A percentile compares a stretch with the other conserved stretches of the same genome.
phyloP scores from a whole-genome alignment of 305 asterid genomes.

The Galium porrigens region DNA sequence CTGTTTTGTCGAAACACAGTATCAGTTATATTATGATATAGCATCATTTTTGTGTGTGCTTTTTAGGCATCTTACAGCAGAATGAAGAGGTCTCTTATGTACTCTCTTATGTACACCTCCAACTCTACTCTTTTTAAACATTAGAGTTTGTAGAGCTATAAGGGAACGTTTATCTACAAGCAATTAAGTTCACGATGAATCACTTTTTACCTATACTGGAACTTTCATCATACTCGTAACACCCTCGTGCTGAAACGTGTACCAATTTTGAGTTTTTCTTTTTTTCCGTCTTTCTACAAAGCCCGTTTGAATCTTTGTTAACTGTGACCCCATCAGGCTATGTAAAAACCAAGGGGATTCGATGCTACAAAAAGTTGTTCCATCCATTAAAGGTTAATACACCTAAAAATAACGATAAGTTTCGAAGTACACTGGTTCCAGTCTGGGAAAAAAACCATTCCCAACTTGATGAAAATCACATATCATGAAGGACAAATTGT shows the following conservation, averaged over 20 bases:
- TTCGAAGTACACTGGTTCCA: too few relatives aligned
- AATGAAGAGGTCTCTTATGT: not conserved
- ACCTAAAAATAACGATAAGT: not conserved
- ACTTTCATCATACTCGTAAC: too few relatives aligned
- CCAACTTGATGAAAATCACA: not conserved
- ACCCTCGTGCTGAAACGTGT: not conserved
- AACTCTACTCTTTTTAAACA: not conserved
- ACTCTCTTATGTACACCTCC: not conserved
- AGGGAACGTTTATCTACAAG: not conserved
- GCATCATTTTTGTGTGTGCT: not conserved
- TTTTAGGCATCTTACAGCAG: not conserved
- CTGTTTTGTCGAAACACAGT: not conserved
- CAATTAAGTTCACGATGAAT: too few relatives aligned
- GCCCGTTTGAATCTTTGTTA: not conserved
- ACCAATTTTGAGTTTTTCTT: not conserved
- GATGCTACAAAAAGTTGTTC: not conserved
- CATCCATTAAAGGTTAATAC: not conserved
- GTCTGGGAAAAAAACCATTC: too few relatives aligned
- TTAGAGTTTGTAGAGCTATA: not conserved
- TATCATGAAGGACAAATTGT: not conserved
- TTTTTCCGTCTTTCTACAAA: too few relatives aligned
- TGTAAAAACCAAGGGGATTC: not conserved
- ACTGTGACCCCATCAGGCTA: not conserved
- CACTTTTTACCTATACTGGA: not conserved
- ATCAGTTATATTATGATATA: not conserved